Evolutionary conservation across 352 stramenopile species (phyloP), one percentile per base, ranked within the genome.

Genomic region (Phytophthora pini): DNA sequence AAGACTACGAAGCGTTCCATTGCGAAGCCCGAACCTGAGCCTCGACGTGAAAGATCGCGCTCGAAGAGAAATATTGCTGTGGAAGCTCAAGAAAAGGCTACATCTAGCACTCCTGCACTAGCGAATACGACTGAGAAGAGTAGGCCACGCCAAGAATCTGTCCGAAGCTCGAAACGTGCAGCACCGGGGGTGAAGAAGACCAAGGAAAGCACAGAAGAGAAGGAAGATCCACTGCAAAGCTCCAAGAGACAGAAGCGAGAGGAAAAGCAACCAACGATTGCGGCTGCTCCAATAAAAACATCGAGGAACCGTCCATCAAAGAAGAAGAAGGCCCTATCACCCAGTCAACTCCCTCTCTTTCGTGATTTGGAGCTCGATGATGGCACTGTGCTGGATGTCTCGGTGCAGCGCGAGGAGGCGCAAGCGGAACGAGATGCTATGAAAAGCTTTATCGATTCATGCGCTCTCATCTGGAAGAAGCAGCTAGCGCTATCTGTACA

Each of bases 381-480:
- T 31, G 71, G 71, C 17, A 74, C 62, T 29, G 57, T 68, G 29
- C 38, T 79, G 29, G 55, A 76, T 56, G 71, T 79, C 22, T 71
- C 67, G 26, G 48, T 26, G 10, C 71, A 76, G 47, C 71, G 71
- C 31, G 58, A 79, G 22, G 50, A 71, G 50, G 67, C 67, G 8
- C 57, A 52, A 49, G 44, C 15, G 24, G 46, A 79, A 36, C 62
- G 38, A 47, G 58, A 74, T 24, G 56, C 57, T 36, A 71, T 76
- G 67, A 27, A 74, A 15, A 61, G 45, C 32, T 79, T 79, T 52
- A 45, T 79, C 24, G 50, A 63, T 9, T 68, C 62, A 20, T 79
- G 71, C 34, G 57, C 71, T 52, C 12, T 71, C 17, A 69, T 79
- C 22, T 79, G 71, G 71, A 79, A 79, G 57, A 53, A 74, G 22